Evolutionary conservation across 2,329 filamentous ascomycete genomes (phyloP).

Genomic region (Monilinia fructicola): DNA sequence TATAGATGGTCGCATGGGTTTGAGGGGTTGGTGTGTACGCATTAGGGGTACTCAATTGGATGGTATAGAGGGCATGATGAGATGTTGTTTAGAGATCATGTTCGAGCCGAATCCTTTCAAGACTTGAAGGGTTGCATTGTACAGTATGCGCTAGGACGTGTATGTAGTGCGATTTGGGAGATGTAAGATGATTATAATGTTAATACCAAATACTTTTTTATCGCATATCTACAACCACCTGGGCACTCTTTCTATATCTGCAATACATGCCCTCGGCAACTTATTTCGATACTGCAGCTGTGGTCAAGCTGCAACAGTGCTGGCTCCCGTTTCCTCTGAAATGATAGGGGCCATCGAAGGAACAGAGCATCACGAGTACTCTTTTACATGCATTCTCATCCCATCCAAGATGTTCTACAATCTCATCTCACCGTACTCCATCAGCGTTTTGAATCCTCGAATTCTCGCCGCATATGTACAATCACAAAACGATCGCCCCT

Average conservation of each 20-base stretch:
- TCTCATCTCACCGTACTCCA: too few relatives aligned
- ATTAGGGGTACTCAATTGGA: slow-evolving; percentile 27
- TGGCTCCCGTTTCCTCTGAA: background rate
- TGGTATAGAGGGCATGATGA: background rate
- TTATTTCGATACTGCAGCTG: background rate
- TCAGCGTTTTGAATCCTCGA: too few relatives aligned
- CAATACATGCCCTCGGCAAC: background rate
- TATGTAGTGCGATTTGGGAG: background rate
- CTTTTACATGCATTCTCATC: too few relatives aligned
- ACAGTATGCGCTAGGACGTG: background rate
- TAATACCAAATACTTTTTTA: background rate
- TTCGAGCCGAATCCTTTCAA: background rate
- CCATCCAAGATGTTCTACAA: too few relatives aligned
- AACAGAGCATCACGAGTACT: too few relatives aligned
- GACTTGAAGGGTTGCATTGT: background rate
- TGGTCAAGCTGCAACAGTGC: too few relatives aligned
- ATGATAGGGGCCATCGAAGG: background rate
- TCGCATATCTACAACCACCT: background rate
- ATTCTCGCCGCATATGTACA: too few relatives aligned
- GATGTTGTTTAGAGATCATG: background rate
- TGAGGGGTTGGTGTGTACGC: slow-evolving; percentile 33
- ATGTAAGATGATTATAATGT: background rate
- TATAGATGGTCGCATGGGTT: slow-evolving; percentile 68
- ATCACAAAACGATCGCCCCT: too few relatives aligned
- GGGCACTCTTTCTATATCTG: background rate